Evolutionary conservation across 2,329 filamentous ascomycete species (phyloP), one percentile per base, ranked within the genome.

Genomic region (Aspergillus carbonarius): DNA sequence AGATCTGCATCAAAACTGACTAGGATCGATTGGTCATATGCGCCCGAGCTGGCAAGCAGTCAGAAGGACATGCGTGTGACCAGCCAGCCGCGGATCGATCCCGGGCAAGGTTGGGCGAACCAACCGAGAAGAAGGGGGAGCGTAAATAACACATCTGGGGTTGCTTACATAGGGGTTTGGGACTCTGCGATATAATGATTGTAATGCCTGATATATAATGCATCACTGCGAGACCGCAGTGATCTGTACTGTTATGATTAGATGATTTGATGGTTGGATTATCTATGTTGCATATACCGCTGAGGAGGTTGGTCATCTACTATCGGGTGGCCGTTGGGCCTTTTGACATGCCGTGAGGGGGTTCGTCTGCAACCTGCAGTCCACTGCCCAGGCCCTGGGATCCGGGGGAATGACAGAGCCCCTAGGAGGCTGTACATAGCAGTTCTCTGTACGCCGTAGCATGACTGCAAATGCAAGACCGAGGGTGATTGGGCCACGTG

Each of bases 211-310:
- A 25, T 55, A 40, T 55, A 39, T 48, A 55, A 40, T 55, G 27
- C 54, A 23, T 39, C 15, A n/a, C 15, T n/a, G 51, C 44, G 13
- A 44, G 39, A 18, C 9, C 15, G 39, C 47, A 59, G 60, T 57
- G 60, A 27, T 54, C 46, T 61, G 57, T 59, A 54, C 49, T 49
- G n/a, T 39, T 52, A 58, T 54, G 57, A 61, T 35, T 18, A 53
- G 25, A 61, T 51, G 60, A 55, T 13, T 44, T 49, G 8, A n/a
- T 30, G 42, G 15, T 48, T 32, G 30, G n/a, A 32, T 42, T 5
- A 12, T 42, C 2, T 32, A 17, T 18, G 15, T 32, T 54, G 51
- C 34, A 30, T 27, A 27, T 27, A 17, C 25, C n/a, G n/a, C 44
- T 30, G 18, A 25, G 44, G 37, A 44, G n/a, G 32, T 34, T 53